Base-by-base conservation (phyloP, 306 rosid species). In the Vigna mungo region DNA sequence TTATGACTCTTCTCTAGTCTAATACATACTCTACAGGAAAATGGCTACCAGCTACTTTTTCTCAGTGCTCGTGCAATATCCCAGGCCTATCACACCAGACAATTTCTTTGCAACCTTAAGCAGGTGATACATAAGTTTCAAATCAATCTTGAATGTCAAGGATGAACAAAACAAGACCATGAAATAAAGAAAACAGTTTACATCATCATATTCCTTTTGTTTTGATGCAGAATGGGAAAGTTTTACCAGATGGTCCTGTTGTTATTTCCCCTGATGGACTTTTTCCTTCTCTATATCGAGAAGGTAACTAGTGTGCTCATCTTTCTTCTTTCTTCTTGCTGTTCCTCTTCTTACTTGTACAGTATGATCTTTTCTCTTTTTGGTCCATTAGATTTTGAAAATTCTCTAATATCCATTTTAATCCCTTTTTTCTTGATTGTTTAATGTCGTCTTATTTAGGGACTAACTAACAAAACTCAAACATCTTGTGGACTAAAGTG, bases 11-110 rank as follows among this genome's bases (percentile, higher is more conserved):
- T 55, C 7, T 37, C 37, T 56, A n/a, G 81, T 83, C 72, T 53
- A 77, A 71, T 72, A 53, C 66, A 63, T 80, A 23, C 65, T 30
- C 60, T 70, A 51, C 93, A 95, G 98, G 96, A 89, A 81, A 92
- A 96, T 78, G 98, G 97, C 70, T 96, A 92, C 80, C 94, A 96
- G 48, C 53, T 96, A 80, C 96, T 96, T 76, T 96, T 96, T 80
- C 91, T 96, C 75, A 96, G 99, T 75, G 99, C 99, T 32, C 98
- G 98, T 63, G 87, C 99, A 60, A 96, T 96, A 78, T 96, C 99
- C 81, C 99, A 96, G 84, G 97, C 99, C 58, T 84, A 85, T 63
- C 79, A 44, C 75, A 96, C 99, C 20, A 85, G 98, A 67, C 98
- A 85, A 74, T 96, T 96, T 84, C 88, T 96, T 47, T 79, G 82